phyloP scores from a whole-genome alignment of 345 rosid species.

The Eucalyptus urophylla region DNA sequence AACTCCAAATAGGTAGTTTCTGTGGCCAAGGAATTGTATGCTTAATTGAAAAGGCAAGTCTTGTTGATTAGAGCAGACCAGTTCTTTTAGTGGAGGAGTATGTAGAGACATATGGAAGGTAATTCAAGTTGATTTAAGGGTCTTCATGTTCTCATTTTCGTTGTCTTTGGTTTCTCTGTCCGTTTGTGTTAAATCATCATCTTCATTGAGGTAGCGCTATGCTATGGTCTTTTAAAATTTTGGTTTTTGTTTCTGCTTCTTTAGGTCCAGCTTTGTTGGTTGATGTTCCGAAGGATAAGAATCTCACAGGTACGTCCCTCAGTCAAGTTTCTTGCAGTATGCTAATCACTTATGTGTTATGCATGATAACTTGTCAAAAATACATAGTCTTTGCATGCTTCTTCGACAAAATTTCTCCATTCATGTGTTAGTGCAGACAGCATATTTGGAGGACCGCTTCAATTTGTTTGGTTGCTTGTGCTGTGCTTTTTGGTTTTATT shows the following conservation, averaged over 20 bases:
- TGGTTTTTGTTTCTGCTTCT: neutral
- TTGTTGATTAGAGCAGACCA: neutral
- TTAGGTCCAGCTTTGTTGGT: conserved; percentile 43
- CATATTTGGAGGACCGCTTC: neutral
- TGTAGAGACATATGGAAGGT: neutral
- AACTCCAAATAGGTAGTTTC: neutral
- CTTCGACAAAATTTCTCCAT: neutral
- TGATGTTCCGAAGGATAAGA: conserved; percentile 52
- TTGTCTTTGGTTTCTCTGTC: neutral
- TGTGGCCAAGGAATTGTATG: neutral
- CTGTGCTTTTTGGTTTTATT: neutral
- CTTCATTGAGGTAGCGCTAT: neutral
- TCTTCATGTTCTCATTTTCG: neutral
- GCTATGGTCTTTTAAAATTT: neutral
- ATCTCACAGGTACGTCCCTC: conserved; percentile 47
- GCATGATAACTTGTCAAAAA: neutral
- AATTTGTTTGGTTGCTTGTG: neutral
- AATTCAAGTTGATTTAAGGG: neutral
- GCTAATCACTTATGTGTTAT: neutral
- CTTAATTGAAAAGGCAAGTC: neutral
- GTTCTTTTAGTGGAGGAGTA: neutral
- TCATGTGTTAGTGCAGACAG: neutral
- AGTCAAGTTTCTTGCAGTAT: neutral
- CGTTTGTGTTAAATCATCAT: neutral
- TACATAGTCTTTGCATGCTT: neutral